Base-by-base conservation (phyloP, 768 basidiomycete species). In the Lactifluus echinatus region DNA sequence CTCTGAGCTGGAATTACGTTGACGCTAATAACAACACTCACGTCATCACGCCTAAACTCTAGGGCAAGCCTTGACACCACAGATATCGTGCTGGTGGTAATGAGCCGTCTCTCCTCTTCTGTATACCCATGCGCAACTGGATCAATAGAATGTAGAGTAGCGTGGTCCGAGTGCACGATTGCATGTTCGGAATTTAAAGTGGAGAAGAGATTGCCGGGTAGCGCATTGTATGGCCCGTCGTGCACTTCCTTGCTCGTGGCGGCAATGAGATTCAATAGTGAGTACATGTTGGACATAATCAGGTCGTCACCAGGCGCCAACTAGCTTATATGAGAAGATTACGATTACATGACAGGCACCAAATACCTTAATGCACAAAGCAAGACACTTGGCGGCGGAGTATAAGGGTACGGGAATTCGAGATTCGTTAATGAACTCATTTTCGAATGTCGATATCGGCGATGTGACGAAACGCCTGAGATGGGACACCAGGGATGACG, bases 211-310 rank as follows among this genome's bases (percentile, higher is more conserved):
- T 56, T 56, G n/a, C 24, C 48, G 26, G 48, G 23, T 50, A 79
- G 74, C 8, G 76, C 69, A 37, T 71, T 75, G 33, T 63, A 71
- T 2, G 78, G 73, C 48, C 66, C 72, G 49, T 87, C 86, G 34
- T 77, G 77, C 33, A 82, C 79, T 46, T 89, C 88, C 66, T 87
- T 89, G 74, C 84, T 86, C 2, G 90, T 84, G 3, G 88, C 83
- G 1, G 89, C 83, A 57, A 97, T 86, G 68, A 89, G 88, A 68
- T 98, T 97, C 58, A 98, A 77, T 12, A 98, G 79, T 4, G 95
- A 96, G 69, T 98, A 97, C 84, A 97, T 87, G 63, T 93, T 91
- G 3, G 94, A 97, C 81, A 93, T 85, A 67, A 89, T 79, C 36
- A 93, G 79, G 66, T 93, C 93, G 62, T 93, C 89, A 42, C 89